Percentiles rank a stretch among this genome's conserved stretches.
Evolutionary conservation across 768 basidiomycete genomes (phyloP).

Genomic region (Dacryopinax spathularia): DNA sequence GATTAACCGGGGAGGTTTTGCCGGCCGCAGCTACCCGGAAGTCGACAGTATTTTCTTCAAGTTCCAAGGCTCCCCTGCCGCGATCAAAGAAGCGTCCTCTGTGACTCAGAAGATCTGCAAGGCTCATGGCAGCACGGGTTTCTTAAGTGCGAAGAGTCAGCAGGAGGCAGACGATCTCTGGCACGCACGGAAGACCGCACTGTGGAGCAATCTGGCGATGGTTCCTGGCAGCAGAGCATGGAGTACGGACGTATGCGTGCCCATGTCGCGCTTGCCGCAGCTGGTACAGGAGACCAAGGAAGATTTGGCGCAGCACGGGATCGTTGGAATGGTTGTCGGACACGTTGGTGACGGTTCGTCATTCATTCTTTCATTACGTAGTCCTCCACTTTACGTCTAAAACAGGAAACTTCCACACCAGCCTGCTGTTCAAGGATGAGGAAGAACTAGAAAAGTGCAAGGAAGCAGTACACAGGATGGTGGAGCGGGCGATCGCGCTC

Average conservation of each 20-base stretch:
- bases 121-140: conserved; percentile 51
- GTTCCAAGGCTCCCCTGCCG: conserved; percentile 58
- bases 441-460: conserved; percentile 40
- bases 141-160: conserved; percentile 59
- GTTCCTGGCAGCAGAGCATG: conserved; percentile 54
- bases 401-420: conserved; percentile 37
- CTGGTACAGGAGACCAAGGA: conserved; percentile 65
- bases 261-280: conserved; percentile 52
- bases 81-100: conserved; percentile 44
- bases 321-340: conserved; percentile 63
- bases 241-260: conserved; percentile 83
- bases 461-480: conserved; percentile 48
- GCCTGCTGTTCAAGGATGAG: conserved; percentile 45
- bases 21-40: conserved; percentile 45
- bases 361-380: conserved; percentile 15
- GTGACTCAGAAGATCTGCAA: conserved; percentile 46
- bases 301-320: conserved; percentile 46
- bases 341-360: conserved; percentile 64
- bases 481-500: conserved; percentile 49
- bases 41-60: conserved; percentile 83
- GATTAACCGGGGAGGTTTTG: conserved; percentile 49
- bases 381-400: background rate
- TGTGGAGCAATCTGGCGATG: conserved; percentile 54
- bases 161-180: conserved; percentile 65
- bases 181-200: conserved; percentile 73